Percentiles rank a stretch among this genome's conserved stretches.
Evolutionary conservation across 192 early-diverging fungal species (phyloP).

Genomic region (Blastocladiella britannica): DNA sequence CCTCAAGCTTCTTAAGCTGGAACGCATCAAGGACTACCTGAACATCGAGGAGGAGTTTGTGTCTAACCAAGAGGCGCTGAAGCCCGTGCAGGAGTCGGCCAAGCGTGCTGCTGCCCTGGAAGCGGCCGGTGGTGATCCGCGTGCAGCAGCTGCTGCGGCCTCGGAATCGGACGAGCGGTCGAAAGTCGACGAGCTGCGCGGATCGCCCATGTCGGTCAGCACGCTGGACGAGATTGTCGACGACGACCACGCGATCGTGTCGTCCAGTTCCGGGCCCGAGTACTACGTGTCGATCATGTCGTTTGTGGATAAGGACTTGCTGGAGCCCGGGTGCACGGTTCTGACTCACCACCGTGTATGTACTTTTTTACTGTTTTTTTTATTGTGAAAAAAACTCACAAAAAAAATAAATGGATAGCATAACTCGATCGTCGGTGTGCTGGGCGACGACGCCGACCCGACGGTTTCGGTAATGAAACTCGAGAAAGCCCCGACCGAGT

Average conservation of each 20-base stretch:
- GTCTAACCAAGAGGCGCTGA: slow-evolving; percentile 91
- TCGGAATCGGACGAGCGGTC: slow-evolving; percentile 68
- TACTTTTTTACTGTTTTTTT: too few relatives aligned
- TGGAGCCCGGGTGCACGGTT: slow-evolving; percentile 92
- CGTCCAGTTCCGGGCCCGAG: slow-evolving; percentile 72
- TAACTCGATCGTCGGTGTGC: slow-evolving; percentile 81
- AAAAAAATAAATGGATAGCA: slow-evolving; percentile 13
- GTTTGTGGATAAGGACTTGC: slow-evolving; percentile 95
- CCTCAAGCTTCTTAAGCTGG: slow-evolving; percentile 90
- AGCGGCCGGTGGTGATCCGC: not conserved
- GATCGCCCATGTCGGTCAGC: slow-evolving; percentile 91
- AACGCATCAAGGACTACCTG: slow-evolving; percentile 95
- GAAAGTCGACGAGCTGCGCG: slow-evolving; percentile 84
- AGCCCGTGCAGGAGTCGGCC: slow-evolving; percentile 86
- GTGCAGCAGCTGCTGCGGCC: too few relatives aligned
- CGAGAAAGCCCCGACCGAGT: slow-evolving; percentile 95
- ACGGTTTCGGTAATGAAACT: slow-evolving; percentile 99
- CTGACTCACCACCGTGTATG: slow-evolving; percentile 74
- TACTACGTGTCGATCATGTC: slow-evolving; percentile 96
- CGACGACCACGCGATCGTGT: slow-evolving; percentile 97
- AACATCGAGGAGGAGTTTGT: slow-evolving; percentile 99
- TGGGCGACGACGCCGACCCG: slow-evolving; percentile 85
- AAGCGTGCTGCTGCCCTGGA: not conserved
- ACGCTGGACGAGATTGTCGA: slow-evolving; percentile 97
- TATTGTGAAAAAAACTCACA: not conserved